phyloP scores from a whole-genome alignment of 805 yeast genomes.

The Lipomyces orientalis region DNA sequence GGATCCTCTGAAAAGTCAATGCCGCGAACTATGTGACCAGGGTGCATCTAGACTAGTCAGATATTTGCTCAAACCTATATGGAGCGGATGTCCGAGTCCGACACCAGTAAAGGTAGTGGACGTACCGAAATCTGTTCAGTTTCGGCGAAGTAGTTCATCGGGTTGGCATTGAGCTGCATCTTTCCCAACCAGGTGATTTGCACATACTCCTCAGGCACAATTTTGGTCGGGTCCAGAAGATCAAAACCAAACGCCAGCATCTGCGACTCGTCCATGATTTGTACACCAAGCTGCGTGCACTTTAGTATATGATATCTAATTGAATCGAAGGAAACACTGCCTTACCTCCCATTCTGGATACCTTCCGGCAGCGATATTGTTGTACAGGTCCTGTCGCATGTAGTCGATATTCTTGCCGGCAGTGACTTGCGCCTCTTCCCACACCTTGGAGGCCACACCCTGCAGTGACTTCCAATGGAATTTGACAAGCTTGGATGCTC shows the following conservation, averaged over 20 bases:
- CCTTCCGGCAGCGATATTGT: conserved; percentile 77
- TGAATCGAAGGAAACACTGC: conserved; percentile 42
- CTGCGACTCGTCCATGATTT: conserved; percentile 83
- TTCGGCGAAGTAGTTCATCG: conserved; percentile 85
- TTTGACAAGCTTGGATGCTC: conserved; percentile 70
- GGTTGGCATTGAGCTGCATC: conserved; percentile 74
- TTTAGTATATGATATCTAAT: not conserved
- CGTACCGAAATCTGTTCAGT: conserved; percentile 73
- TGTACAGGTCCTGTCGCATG: conserved; percentile 80
- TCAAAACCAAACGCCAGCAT: conserved; percentile 78
- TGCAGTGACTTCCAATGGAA: conserved; percentile 74
- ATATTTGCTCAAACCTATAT: not conserved
- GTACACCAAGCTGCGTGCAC: conserved; percentile 59
- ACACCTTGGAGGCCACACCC: conserved; percentile 55
- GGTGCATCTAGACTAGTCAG: conserved; percentile 56
- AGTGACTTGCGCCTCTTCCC: conserved; percentile 54
- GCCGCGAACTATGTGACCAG: conserved; percentile 84
- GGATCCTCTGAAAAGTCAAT: conserved; percentile 85
- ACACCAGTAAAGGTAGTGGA: not conserved
- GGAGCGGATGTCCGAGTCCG: conserved; percentile 4
- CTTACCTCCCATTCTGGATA: conserved; percentile 75
- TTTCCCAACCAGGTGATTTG: conserved; percentile 87
- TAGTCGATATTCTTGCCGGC: conserved; percentile 80
- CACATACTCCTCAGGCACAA: conserved; percentile 86
- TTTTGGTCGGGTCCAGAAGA: conserved; percentile 87